phyloP scores from a whole-genome alignment of 257 asterid species.

The Penstemon newberryi region DNA sequence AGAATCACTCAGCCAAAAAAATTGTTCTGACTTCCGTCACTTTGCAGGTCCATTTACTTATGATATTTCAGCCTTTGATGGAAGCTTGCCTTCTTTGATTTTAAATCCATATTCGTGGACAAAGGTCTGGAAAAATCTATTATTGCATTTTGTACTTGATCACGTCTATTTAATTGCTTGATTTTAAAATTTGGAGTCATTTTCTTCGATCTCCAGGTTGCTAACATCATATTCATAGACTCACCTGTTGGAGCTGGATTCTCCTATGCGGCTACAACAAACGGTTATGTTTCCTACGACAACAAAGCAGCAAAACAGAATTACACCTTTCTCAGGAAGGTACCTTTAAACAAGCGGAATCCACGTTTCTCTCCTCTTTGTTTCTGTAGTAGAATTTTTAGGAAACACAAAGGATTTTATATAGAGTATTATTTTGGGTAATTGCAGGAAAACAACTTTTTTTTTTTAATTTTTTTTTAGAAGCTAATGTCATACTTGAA shows the following conservation, averaged over 20 bases:
- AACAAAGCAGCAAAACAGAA: constrained; percentile 26
- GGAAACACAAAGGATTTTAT: not conserved
- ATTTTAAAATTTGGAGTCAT: not conserved
- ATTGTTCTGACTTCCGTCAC: too few relatives aligned
- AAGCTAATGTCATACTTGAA: too few relatives aligned
- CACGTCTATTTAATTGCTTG: not conserved
- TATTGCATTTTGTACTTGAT: not conserved
- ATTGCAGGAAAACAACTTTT: too few relatives aligned
- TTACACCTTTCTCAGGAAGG: constrained; percentile 36
- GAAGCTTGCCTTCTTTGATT: constrained; percentile 44
- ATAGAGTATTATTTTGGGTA: too few relatives aligned
- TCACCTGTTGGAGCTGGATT: constrained; percentile 53
- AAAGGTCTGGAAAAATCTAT: constrained; percentile 37
- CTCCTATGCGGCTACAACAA: constrained; percentile 38
- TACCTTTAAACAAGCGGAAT: not conserved
- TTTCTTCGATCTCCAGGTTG: constrained; percentile 27
- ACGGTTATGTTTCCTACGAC: constrained; percentile 30
- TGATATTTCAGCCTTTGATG: constrained; percentile 39
- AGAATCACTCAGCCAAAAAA: too few relatives aligned
- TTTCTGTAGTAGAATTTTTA: too few relatives aligned
- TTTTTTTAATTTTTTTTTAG: too few relatives aligned
- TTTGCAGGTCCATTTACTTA: constrained; percentile 53
- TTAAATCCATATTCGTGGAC: constrained; percentile 67
- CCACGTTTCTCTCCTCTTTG: not conserved
- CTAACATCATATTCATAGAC: constrained; percentile 52